Conservation (phyloP, 139 green algal species). For the Raphidocelis subcapitata region DNA sequence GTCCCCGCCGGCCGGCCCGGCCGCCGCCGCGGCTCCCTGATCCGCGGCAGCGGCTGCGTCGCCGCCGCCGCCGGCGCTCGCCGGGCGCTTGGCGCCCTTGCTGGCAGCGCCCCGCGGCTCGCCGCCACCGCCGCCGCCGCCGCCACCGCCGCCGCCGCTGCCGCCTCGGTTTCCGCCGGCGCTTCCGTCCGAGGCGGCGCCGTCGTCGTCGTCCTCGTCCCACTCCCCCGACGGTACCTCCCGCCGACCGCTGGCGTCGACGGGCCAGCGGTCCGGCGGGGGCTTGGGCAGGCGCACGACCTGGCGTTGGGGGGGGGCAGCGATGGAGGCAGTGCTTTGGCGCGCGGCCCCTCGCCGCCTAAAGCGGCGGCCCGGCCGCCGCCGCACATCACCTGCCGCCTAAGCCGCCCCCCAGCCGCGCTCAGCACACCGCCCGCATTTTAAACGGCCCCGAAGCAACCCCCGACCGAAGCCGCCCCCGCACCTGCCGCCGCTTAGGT, state of each 20-base stretch:
- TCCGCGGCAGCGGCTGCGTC: conserved; percentile 8
- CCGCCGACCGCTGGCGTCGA: not conserved
- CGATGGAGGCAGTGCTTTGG: too few relatives aligned
- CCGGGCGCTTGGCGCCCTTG: too few relatives aligned
- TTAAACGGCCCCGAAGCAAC: too few relatives aligned
- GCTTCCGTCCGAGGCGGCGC: too few relatives aligned
- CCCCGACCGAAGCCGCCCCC: conserved; percentile 18
- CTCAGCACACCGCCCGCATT: too few relatives aligned
- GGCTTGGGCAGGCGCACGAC: conserved; percentile 58
- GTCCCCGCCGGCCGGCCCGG: not conserved
- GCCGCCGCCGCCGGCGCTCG: not conserved
- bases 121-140: not conserved
- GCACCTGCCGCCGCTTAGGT: conserved; percentile 85
- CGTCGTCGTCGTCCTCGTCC: conserved; percentile 11
- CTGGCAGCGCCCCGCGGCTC: too few relatives aligned
- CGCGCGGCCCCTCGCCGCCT: too few relatives aligned
- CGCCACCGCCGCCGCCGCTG: not conserved
- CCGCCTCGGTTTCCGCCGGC: conserved; percentile 2
- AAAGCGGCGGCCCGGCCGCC: too few relatives aligned
- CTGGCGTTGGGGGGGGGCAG: too few relatives aligned
- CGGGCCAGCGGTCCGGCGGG: conserved; percentile 17
- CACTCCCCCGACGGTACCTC: not conserved
- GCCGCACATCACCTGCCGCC: too few relatives aligned
- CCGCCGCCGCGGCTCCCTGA: not conserved
- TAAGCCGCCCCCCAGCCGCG: too few relatives aligned